Evolutionary conservation across 441 rosid genomes (phyloP).

Genomic region (Viola pubescens): DNA sequence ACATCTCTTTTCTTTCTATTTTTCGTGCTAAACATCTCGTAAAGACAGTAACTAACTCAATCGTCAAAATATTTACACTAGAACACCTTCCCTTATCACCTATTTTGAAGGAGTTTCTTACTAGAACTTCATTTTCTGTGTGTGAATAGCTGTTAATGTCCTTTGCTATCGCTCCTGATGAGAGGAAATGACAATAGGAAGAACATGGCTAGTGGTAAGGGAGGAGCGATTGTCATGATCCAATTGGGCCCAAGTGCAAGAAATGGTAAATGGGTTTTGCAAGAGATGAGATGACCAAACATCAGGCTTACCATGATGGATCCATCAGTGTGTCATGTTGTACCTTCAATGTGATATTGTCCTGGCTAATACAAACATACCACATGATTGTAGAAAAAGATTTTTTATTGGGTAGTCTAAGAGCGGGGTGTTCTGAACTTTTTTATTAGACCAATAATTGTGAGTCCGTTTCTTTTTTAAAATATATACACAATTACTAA

Average conservation of each 20-base stretch:
- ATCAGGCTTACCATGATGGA: constrained; percentile 5
- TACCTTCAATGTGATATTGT: constrained; percentile 23
- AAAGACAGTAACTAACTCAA: too few species aligned
- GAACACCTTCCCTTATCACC: too few species aligned
- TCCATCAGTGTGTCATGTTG: constrained; percentile 10
- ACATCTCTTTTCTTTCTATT: neutral
- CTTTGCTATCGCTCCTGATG: neutral
- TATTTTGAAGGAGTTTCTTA: too few species aligned
- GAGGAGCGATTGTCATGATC: constrained; percentile 8
- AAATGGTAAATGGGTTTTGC: constrained; percentile 2
- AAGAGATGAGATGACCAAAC: neutral
- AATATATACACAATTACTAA: too few species aligned
- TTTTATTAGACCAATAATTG: too few species aligned
- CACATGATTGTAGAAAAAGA: constrained; percentile 22
- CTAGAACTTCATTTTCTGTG: too few species aligned
- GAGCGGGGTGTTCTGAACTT: too few species aligned
- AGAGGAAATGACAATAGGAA: constrained; percentile 16
- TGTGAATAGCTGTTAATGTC: too few species aligned
- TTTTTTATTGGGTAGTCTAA: too few species aligned
- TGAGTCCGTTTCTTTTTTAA: too few species aligned
- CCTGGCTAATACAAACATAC: constrained; percentile 16
- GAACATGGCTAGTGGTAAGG: constrained; percentile 13
- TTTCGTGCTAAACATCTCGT: neutral
- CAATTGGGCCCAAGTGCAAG: constrained; percentile 10
- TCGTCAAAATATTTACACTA: too few species aligned